These are phyloP conservation scores for Croton setiger DNA, from an alignment of 441 rosid species.

Conservation along the genomic window DNA sequence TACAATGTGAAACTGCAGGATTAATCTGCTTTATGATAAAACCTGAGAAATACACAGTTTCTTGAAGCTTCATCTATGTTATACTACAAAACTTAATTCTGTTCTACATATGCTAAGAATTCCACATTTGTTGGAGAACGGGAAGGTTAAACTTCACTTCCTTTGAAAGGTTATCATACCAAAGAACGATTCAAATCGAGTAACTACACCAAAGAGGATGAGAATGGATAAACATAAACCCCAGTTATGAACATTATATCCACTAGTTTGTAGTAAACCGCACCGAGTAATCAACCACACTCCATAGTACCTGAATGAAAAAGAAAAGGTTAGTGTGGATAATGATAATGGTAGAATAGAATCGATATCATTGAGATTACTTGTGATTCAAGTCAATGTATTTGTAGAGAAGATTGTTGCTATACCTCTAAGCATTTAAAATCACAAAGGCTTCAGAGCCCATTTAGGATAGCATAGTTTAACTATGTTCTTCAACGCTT, in stretches of 20 bases:
- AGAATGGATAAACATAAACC: constrained; percentile 53
- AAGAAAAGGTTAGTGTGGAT: neutral
- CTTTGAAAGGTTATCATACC: constrained; percentile 71
- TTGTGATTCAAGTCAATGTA: too few relatives aligned
- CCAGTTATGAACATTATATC: constrained; percentile 65
- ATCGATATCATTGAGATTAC: too few relatives aligned
- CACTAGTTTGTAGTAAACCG: constrained; percentile 51
- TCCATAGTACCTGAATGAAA: constrained; percentile 64
- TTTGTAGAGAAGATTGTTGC: neutral
- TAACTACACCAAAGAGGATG: constrained; percentile 40
- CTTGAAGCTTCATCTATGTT: neutral
- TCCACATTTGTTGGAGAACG: neutral
- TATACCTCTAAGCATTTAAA: too few relatives aligned
- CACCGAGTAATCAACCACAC: constrained; percentile 94
- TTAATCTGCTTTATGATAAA: neutral
- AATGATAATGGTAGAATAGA: neutral
- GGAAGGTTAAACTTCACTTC: constrained; percentile 36
- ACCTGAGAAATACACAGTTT: neutral
- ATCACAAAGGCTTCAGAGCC: constrained; percentile 15
- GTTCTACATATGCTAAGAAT: neutral
- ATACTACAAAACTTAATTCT: neutral
- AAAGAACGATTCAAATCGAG: constrained; percentile 57
- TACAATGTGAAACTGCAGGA: too few relatives aligned
- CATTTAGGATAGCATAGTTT: too few relatives aligned
- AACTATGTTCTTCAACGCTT: neutral